Conservation (phyloP, 805 yeast genomes). For the Pichia deserticola region DNA sequence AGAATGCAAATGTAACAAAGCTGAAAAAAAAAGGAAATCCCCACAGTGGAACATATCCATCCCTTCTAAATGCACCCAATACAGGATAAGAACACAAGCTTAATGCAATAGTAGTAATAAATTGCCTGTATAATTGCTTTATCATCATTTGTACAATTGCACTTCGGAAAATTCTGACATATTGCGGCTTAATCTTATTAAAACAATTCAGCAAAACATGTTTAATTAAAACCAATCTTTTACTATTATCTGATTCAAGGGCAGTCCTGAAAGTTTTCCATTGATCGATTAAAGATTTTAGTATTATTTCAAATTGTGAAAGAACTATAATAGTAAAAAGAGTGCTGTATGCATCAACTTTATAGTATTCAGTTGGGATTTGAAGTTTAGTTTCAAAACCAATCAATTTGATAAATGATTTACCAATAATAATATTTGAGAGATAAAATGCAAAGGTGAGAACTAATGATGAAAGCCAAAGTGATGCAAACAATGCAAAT, state of each 20-base stretch:
- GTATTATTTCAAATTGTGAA: background rate
- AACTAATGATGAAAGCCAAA: slow-evolving; percentile 41
- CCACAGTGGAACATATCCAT: background rate
- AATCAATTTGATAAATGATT: slow-evolving; percentile 2
- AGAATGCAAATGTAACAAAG: background rate
- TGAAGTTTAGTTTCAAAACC: background rate
- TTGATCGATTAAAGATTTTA: background rate
- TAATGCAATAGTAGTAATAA: background rate
- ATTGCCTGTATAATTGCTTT: background rate
- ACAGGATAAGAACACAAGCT: background rate
- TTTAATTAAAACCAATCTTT: background rate
- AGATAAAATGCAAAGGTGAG: slow-evolving; percentile 21
- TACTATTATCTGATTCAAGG: background rate
- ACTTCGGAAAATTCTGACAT: background rate
- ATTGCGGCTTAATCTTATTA: background rate
- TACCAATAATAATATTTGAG: slow-evolving; percentile 22
- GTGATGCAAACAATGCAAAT: slow-evolving; percentile 34
- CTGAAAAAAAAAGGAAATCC: background rate
- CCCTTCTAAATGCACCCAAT: background rate
- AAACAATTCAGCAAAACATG: background rate
- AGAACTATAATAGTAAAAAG: slow-evolving; percentile 2
- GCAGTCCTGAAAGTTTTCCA: background rate
- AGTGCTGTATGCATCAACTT: slow-evolving; percentile 7
- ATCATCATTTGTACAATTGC: background rate
- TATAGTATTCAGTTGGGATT: slow-evolving; percentile 6